Evolutionary conservation across 495 filamentous ascomycete species (phyloP), one percentile per base, ranked within the genome.

Genomic region (Terfezia boudieri): DNA sequence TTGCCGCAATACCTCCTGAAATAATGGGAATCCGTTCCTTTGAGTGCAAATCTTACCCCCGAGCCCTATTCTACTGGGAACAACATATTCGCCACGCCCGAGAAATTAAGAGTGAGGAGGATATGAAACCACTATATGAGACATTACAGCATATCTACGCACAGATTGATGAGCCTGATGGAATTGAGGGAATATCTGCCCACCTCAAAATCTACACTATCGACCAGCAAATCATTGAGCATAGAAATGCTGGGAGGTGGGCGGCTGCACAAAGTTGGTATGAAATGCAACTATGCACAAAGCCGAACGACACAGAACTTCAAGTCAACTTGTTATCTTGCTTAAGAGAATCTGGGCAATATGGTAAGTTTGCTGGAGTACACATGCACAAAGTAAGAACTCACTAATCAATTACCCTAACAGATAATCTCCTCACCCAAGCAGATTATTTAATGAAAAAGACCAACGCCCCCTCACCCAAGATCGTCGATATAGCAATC

Each of bases 261-360:
- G 84, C 84, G n/a, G 86, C 90, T 51, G 92, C 85, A 48, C 89
- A 95, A 69, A 90, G 83, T 59, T 99, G 90, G 90, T 96, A 96
- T 67, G 87, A 96, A 64, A 73, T 92, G 37, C 78, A 82, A 56
- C 74, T 94, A 38, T 81, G 79, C 8, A 79, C 88, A 57, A 76
- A 81, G 49, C 86, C 92, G 1, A 71, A 79, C 48, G 79, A 94
- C 66, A 58, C 74, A 22, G 80, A 90, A 49, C 72, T 81, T 14
- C 87, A 96, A 65, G 73, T 82, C 56, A 80, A 93, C 64, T 75
- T 96, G 22, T 69, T 96, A 43, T 83, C 80, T 7, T 94, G 92
- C 61, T 73, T 99, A 12, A 89, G 84, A 61, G 85, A 94, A 67
- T 88, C 87, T 36, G 87, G 86, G 10, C 87, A 93, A 63, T 79